Percentiles rank a stretch among this genome's conserved stretches.
Evolutionary conservation across 2,329 filamentous ascomycete species (phyloP).

Genomic region (Colletotrichum eremochloae): DNA sequence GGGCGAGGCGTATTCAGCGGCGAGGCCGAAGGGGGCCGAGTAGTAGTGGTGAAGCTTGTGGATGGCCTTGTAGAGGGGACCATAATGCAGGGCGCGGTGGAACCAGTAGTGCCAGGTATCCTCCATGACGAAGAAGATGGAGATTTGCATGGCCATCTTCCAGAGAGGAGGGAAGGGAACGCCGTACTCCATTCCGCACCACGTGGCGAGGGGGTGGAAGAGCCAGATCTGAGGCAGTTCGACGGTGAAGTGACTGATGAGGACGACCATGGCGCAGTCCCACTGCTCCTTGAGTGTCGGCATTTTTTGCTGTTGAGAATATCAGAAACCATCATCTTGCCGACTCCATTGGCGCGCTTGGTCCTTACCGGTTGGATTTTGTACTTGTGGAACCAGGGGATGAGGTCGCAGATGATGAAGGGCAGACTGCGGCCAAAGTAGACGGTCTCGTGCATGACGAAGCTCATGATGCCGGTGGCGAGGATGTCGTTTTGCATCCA

Average conservation of each 20-base stretch:
- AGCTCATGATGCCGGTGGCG: constrained; percentile 97
- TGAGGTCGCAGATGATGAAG: constrained; percentile 91
- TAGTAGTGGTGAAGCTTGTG: constrained; percentile 99
- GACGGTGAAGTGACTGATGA: constrained; percentile 96
- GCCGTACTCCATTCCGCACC: constrained; percentile 87
- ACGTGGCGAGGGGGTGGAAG: constrained; percentile 97
- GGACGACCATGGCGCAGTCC: constrained; percentile 92
- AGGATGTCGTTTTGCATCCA: constrained; percentile 98
- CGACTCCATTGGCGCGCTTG: not conserved
- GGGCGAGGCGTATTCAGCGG: constrained; percentile 96
- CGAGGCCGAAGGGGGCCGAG: constrained; percentile 95
- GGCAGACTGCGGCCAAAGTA: constrained; percentile 95
- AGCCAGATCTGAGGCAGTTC: constrained; percentile 99
- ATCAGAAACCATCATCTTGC: not conserved
- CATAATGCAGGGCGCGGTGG: constrained; percentile 93
- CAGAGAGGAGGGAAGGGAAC: constrained; percentile 89
- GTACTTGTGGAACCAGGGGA: constrained; percentile 90
- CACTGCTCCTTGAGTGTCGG: constrained; percentile 95
- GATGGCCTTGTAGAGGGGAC: constrained; percentile 93
- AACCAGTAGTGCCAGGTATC: constrained; percentile 99
- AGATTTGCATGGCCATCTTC: constrained; percentile 92
- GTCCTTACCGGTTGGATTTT: constrained; percentile 87
- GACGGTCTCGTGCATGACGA: constrained; percentile 91
- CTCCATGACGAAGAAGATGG: constrained; percentile 94
- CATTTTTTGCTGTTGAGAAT: constrained; percentile 75